Conservation (phyloP, 1,139 yeast species). For the Magnusiomyces magnusii region DNA sequence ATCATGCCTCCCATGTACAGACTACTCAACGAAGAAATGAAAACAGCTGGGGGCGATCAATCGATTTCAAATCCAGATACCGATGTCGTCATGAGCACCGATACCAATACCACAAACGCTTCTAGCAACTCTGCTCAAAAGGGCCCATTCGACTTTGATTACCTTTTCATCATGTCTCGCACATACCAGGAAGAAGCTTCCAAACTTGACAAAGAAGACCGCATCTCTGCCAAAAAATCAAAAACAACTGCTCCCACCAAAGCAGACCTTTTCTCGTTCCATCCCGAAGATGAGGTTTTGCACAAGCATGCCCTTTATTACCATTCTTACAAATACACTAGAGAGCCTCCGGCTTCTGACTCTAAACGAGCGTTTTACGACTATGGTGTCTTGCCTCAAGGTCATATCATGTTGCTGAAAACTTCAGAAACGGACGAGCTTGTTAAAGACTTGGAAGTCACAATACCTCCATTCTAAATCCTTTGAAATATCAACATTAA, state of each 20-base stretch:
- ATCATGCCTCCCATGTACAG: conserved; percentile 90
- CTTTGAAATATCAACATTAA: too few relatives aligned
- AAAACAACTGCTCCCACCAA: conserved; percentile 36
- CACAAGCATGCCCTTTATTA: conserved; percentile 54
- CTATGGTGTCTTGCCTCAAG: conserved; percentile 74
- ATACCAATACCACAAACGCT: conserved; percentile 2
- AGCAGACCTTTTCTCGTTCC: conserved; percentile 48
- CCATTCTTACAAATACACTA: conserved; percentile 47
- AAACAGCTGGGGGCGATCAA: conserved; percentile 41
- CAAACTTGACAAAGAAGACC: conserved; percentile 48
- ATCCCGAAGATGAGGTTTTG: conserved; percentile 75
- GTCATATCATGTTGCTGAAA: conserved; percentile 60
- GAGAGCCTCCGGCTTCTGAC: conserved; percentile 52
- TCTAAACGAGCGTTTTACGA: conserved; percentile 67
- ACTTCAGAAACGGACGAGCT: conserved; percentile 51
- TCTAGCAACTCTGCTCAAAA: neutral
- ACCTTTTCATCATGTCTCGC: conserved; percentile 72
- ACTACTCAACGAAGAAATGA: conserved; percentile 70
- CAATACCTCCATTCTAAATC: conserved; percentile 26
- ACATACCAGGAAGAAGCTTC: conserved; percentile 70
- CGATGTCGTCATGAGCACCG: neutral
- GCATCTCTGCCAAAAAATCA: conserved; percentile 15
- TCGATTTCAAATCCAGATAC: neutral
- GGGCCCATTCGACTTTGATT: conserved; percentile 47
- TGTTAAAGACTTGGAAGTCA: conserved; percentile 48